A percentile compares a stretch with the other conserved stretches of the same genome.
phyloP scores from a whole-genome alignment of 2,329 filamentous ascomycete species.

The Blastomyces gilchristii region DNA sequence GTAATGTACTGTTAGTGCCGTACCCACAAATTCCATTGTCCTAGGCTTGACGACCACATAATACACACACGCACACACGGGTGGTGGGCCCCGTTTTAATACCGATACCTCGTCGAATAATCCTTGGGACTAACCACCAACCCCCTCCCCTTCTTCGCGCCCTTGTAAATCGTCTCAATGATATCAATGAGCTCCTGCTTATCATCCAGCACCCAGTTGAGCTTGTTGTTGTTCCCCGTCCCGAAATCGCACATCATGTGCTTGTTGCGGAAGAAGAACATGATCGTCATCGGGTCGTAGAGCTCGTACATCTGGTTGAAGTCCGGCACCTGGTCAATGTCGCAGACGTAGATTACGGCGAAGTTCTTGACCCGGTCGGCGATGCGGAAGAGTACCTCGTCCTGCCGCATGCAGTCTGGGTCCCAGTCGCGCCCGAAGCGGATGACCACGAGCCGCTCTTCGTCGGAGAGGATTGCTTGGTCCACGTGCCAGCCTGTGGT shows the following conservation, averaged over 20 bases:
- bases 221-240: constrained; percentile 98
- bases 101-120: constrained; percentile 13
- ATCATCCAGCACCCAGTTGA: constrained; percentile 93
- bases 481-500: constrained; percentile 95
- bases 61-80: background rate
- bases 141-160: constrained; percentile 97
- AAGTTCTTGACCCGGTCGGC: constrained; percentile 77
- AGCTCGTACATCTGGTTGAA: constrained; percentile 95
- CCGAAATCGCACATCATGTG: constrained; percentile 58
- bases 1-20: too few relatives aligned
- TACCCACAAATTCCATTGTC: too few relatives aligned
- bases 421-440: constrained; percentile 84
- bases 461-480: constrained; percentile 83
- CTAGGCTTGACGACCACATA: too few relatives aligned
- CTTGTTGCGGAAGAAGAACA: constrained; percentile 98
- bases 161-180: constrained; percentile 92
- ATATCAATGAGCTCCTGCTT: constrained; percentile 99
- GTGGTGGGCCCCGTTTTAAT: background rate
- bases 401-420: constrained; percentile 68
- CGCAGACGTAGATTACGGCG: constrained; percentile 74
- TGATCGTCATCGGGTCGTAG: constrained; percentile 86
- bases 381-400: constrained; percentile 91
- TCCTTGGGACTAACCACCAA: constrained; percentile 93
- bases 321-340: constrained; percentile 75
- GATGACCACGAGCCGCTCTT: constrained; percentile 87